phyloP scores from a whole-genome alignment of 208 protist species.

The Leishmania aethiopica region DNA sequence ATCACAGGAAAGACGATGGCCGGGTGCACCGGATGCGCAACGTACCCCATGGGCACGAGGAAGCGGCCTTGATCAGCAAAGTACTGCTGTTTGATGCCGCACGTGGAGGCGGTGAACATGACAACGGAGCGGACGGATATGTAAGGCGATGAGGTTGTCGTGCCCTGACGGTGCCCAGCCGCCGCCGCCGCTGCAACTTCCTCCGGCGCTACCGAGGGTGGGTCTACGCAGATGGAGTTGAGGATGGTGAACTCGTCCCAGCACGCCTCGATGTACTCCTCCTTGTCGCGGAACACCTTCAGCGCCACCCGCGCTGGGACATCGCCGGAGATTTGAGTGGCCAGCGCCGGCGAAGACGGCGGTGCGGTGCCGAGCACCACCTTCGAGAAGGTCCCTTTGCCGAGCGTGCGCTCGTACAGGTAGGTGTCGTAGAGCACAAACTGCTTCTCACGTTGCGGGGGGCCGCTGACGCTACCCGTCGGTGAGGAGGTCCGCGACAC shows the following conservation, averaged over 20 bases:
- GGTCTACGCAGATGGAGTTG: slow-evolving; percentile 30
- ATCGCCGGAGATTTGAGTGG: slow-evolving; percentile 22
- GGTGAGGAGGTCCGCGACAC: not conserved
- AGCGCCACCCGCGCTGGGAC: slow-evolving; percentile 47
- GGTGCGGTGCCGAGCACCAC: slow-evolving; percentile 57
- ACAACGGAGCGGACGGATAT: slow-evolving; percentile 36
- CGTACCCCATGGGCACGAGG: slow-evolving; percentile 56
- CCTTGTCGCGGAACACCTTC: slow-evolving; percentile 81
- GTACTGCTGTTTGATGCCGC: slow-evolving; percentile 41
- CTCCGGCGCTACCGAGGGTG: slow-evolving; percentile 16
- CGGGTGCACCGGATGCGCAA: slow-evolving; percentile 72
- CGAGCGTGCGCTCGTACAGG: slow-evolving; percentile 55
- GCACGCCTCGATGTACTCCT: slow-evolving; percentile 68
- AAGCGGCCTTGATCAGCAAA: slow-evolving; percentile 61
- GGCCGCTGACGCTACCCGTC: slow-evolving; percentile 4
- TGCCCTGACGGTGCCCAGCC: slow-evolving; percentile 14
- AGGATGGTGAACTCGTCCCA: slow-evolving; percentile 75
- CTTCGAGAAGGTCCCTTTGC: slow-evolving; percentile 86
- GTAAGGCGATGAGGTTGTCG: slow-evolving; percentile 20
- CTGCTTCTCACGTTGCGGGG: slow-evolving; percentile 18
- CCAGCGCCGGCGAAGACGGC: slow-evolving; percentile 14
- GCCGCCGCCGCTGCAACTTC: slow-evolving; percentile 9
- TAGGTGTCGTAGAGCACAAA: slow-evolving; percentile 76
- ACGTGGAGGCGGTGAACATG: slow-evolving; percentile 40
- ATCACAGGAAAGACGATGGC: slow-evolving; percentile 78